These are phyloP conservation scores for Fusarium pseudocircinatum DNA, from an alignment of 2,329 filamentous ascomycete species.

Conservation along the genomic window DNA sequence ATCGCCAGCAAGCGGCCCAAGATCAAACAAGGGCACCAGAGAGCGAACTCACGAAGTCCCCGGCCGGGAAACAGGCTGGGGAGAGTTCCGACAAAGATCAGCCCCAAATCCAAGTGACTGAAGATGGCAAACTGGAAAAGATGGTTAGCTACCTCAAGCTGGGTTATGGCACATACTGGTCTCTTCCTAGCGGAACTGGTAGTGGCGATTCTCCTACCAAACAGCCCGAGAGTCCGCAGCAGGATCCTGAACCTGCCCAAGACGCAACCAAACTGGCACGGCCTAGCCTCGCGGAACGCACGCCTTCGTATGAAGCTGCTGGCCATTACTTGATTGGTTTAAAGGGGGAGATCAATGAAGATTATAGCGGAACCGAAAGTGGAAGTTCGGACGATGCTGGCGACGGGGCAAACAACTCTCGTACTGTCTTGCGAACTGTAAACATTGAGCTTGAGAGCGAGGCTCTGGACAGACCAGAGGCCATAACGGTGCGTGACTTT, in stretches of 20 bases:
- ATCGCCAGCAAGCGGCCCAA: conserved; percentile 15
- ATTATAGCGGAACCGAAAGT: conserved; percentile 46
- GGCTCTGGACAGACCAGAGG: conserved; percentile 52
- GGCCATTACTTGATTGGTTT: conserved; percentile 74
- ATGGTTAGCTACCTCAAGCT: conserved; percentile 73
- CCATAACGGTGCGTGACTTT: conserved; percentile 58
- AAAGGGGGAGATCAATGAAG: conserved; percentile 69
- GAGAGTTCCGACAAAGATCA: conserved; percentile 20
- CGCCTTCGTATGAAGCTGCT: conserved; percentile 43
- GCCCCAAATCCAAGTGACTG: conserved; percentile 17
- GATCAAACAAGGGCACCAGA: not conserved
- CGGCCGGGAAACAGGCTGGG: not conserved
- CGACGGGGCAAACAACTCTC: conserved; percentile 55
- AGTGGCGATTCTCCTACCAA: conserved; percentile 30
- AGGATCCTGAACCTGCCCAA: conserved; percentile 20
- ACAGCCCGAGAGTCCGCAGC: conserved; percentile 16
- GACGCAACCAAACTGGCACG: conserved; percentile 16
- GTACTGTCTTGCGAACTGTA: conserved; percentile 72
- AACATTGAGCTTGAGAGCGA: conserved; percentile 69
- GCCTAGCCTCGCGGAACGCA: conserved; percentile 14
- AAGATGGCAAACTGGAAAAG: conserved; percentile 59
- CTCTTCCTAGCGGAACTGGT: conserved; percentile 48
- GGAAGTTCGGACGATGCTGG: conserved; percentile 46
- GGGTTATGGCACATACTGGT: conserved; percentile 75
- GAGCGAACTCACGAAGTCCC: not conserved